These are phyloP conservation scores for Neurospora africana DNA, from an alignment of 495 filamentous ascomycete species.

Conservation along the genomic window DNA sequence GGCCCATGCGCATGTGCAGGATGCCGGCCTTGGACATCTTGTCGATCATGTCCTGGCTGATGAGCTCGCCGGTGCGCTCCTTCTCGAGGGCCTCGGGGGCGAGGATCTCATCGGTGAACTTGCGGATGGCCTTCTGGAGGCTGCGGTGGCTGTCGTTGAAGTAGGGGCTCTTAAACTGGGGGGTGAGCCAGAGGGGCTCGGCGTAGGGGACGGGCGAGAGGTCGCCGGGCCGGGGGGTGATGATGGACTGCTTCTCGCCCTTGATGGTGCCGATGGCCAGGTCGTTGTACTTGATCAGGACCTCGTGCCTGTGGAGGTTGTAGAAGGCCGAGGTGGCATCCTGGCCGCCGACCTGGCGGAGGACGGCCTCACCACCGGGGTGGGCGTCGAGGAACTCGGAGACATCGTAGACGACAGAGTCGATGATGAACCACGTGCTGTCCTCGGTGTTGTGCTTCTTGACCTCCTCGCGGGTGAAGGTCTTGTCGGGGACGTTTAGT, in stretches of 20 bases:
- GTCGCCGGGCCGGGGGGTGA: conserved; percentile 59
- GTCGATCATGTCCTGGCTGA: conserved; percentile 69
- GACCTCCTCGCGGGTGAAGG: conserved; percentile 65
- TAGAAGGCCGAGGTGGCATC: conserved; percentile 87
- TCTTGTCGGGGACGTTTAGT: conserved; percentile 25
- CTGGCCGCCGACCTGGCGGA: conserved; percentile 72
- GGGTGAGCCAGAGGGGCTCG: conserved; percentile 71
- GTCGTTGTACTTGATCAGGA: conserved; percentile 62
- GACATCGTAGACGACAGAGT: conserved; percentile 86
- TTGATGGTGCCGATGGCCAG: conserved; percentile 68
- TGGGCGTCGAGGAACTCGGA: conserved; percentile 88
- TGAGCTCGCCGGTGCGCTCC: conserved; percentile 63
- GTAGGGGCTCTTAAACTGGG: conserved; percentile 71
- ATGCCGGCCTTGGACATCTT: conserved; percentile 64
- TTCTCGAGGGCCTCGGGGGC: conserved; percentile 68
- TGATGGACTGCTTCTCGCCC: conserved; percentile 64
- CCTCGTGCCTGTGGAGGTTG: conserved; percentile 87
- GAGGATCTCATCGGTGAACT: conserved; percentile 63
- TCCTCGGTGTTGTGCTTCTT: conserved; percentile 76
- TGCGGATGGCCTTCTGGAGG: conserved; percentile 60
- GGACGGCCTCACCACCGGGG: conserved; percentile 73
- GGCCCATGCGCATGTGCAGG: conserved; percentile 73
- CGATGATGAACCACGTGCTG: conserved; percentile 70
- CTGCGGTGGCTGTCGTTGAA: conserved; percentile 66
- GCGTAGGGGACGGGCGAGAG: conserved; percentile 69